Conservation (phyloP, 345 rosid species). For the Euphorbia lathyris region DNA sequence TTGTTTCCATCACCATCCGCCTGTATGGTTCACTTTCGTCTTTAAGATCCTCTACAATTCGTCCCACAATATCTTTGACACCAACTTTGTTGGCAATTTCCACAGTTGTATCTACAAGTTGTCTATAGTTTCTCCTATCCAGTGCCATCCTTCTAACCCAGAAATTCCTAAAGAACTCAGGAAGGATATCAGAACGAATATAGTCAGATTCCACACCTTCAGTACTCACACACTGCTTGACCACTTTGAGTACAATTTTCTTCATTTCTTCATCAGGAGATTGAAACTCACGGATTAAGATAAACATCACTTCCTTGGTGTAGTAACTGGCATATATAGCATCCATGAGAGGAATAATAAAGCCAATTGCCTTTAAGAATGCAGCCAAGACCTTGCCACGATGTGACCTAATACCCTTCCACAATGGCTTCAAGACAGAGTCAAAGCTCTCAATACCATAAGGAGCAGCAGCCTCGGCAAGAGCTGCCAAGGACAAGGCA, state of each 20-base stretch:
- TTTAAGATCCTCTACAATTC: slow-evolving; percentile 90
- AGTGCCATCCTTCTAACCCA: slow-evolving; percentile 99
- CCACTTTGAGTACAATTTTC: slow-evolving; percentile 95
- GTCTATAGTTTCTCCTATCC: slow-evolving; percentile 90
- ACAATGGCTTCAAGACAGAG: slow-evolving; percentile 91
- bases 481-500: slow-evolving; percentile 98
- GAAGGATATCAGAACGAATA: slow-evolving; percentile 85
- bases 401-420: slow-evolving; percentile 99
- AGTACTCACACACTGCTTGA: slow-evolving; percentile 96
- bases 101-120: slow-evolving; percentile 94
- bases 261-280: slow-evolving; percentile 99
- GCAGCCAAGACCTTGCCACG: slow-evolving; percentile 99
- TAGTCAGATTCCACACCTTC: slow-evolving; percentile 97
- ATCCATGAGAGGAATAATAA: slow-evolving; percentile 97
- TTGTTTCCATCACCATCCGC: slow-evolving; percentile 99
- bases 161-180: slow-evolving; percentile 83
- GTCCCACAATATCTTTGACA: slow-evolving; percentile 89
- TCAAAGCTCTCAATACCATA: slow-evolving; percentile 99
- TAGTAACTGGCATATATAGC: slow-evolving; percentile 92
- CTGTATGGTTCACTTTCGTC: slow-evolving; percentile 93
- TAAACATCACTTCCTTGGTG: slow-evolving; percentile 93
- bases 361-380: slow-evolving; percentile 97
- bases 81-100: slow-evolving; percentile 97
- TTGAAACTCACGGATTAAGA: slow-evolving; percentile 96
- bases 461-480: slow-evolving; percentile 99